Evolutionary conservation across 1,284 basidiomycete species (phyloP).

Genomic region (Rhodotorula sp.): DNA sequence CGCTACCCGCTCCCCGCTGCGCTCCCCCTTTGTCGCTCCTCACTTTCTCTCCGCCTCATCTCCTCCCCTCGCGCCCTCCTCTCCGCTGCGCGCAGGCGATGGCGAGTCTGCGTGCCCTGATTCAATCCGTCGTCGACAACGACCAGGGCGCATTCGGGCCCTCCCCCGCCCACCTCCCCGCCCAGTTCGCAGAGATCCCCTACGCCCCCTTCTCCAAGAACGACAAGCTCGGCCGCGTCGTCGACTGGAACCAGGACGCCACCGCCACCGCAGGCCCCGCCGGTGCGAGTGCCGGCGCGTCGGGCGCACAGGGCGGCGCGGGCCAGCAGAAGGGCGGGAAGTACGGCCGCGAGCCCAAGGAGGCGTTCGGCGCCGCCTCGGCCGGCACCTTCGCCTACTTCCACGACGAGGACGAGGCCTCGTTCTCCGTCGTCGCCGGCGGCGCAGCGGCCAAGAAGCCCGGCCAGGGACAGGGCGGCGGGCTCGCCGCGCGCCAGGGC

Average conservation of each 20-base stretch:
- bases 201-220: slow-evolving; percentile 98
- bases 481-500: slow-evolving; percentile 20
- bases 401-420: slow-evolving; percentile 97
- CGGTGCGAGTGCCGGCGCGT: slow-evolving; percentile 51
- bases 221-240: slow-evolving; percentile 95
- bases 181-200: slow-evolving; percentile 62
- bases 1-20: too few species aligned
- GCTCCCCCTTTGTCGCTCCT: not conserved
- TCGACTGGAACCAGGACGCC: slow-evolving; percentile 74
- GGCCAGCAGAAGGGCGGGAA: slow-evolving; percentile 52
- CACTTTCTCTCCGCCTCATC: not conserved
- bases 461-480: slow-evolving; percentile 34
- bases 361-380: slow-evolving; percentile 54
- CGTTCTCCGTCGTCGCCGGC: slow-evolving; percentile 93
- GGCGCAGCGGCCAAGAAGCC: slow-evolving; percentile 37
- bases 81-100: not conserved
- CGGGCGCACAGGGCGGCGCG: not conserved
- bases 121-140: slow-evolving; percentile 41
- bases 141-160: slow-evolving; percentile 42
- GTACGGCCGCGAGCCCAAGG: slow-evolving; percentile 48
- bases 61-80: not conserved
- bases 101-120: slow-evolving; percentile 33
- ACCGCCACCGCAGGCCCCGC: slow-evolving; percentile 47
- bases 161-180: slow-evolving; percentile 41
- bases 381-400: slow-evolving; percentile 85